A percentile compares a stretch with the other conserved stretches of the same genome.
Evolutionary conservation across 148 eudicot species (phyloP).

Genomic region (Cornus kousa): DNA sequence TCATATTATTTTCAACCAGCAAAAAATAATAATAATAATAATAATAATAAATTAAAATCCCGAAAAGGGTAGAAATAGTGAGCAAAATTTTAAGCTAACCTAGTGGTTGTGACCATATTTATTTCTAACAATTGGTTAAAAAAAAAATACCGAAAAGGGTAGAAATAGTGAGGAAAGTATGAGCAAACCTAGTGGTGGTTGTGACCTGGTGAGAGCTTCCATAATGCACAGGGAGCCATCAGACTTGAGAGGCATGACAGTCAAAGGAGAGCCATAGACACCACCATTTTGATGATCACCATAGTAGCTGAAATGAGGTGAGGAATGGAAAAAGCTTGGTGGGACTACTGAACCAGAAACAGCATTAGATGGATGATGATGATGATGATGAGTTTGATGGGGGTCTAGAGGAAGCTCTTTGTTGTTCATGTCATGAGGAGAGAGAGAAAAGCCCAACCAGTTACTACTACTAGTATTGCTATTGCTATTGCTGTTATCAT

Average conservation of each 20-base stretch:
- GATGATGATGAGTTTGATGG: conserved; percentile 21
- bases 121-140: too few relatives aligned
- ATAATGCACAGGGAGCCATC: conserved; percentile 85
- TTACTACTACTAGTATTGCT: conserved; percentile 1
- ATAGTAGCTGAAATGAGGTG: conserved; percentile 33
- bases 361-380: conserved; percentile 14
- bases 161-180: neutral
- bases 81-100: conserved; percentile 26
- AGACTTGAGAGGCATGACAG: conserved; percentile 87
- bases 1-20: too few relatives aligned
- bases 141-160: too few relatives aligned
- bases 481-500: conserved; percentile 12
- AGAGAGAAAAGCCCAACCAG: conserved; percentile 52
- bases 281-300: conserved; percentile 41
- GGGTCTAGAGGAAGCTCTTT: conserved; percentile 6
- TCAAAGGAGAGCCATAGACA: conserved; percentile 33
- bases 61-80: neutral
- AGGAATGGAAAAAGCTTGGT: conserved; percentile 22
- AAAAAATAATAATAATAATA: too few relatives aligned
- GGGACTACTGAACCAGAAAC: conserved; percentile 24
- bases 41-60: too few relatives aligned
- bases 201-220: conserved; percentile 48
- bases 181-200: conserved; percentile 34
- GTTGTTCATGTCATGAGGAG: conserved; percentile 33
- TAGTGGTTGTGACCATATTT: conserved; percentile 20